A percentile compares a stretch with the other conserved stretches of the same genome.
Evolutionary conservation across 1,284 basidiomycete genomes (phyloP).

Genomic region (Ceratobasidium sp.): DNA sequence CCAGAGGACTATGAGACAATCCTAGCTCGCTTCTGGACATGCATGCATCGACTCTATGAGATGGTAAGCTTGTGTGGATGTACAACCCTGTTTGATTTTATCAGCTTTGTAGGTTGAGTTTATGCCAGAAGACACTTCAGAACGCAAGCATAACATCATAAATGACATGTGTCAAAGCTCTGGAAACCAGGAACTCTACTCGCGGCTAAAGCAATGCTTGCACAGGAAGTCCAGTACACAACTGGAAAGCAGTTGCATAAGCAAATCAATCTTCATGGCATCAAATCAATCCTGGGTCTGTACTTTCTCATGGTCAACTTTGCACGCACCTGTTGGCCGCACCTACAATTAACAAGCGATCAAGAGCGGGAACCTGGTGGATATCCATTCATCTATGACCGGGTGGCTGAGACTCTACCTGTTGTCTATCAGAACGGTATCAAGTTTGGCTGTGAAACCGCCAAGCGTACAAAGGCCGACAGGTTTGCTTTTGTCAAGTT

Average conservation of each 20-base stretch:
- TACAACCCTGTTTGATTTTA: not conserved
- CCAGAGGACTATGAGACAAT: not conserved
- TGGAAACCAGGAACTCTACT: not conserved
- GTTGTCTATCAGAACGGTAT: not conserved
- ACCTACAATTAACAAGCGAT: slow-evolving; percentile 41
- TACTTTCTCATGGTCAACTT: slow-evolving; percentile 33
- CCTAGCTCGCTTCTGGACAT: slow-evolving; percentile 48
- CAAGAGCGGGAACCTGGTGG: not conserved
- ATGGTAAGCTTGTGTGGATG: slow-evolving; percentile 41
- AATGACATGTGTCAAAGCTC: not conserved
- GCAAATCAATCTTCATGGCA: not conserved
- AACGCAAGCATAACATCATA: not conserved
- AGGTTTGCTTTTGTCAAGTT: not conserved
- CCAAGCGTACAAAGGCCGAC: not conserved
- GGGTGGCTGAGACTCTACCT: not conserved
- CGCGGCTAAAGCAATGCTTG: not conserved
- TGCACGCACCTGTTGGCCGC: slow-evolving; percentile 46
- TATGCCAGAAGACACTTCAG: not conserved
- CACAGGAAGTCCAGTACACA: not conserved
- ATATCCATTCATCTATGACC: not conserved
- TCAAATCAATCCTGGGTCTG: not conserved
- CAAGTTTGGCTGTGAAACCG: not conserved
- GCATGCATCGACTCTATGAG: slow-evolving; percentile 51
- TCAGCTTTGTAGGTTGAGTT: not conserved
- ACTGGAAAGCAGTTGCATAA: not conserved